phyloP scores from a whole-genome alignment of 2,329 filamentous ascomycete species.

The Fusarium annulatum region DNA sequence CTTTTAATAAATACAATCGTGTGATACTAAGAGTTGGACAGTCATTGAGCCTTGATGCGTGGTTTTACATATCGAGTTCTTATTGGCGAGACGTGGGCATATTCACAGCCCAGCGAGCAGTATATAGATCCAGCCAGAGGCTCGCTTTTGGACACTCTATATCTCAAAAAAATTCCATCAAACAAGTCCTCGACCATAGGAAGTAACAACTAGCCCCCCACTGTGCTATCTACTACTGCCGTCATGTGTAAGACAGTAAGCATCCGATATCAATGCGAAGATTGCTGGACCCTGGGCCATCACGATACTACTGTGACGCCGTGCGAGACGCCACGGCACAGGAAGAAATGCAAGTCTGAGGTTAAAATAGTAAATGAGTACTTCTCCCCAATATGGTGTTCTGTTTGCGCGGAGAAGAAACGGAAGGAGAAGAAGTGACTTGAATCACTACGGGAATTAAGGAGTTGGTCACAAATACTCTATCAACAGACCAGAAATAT shows the following conservation, averaged over 20 bases:
- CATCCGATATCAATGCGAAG: neutral
- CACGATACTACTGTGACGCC: too few relatives aligned
- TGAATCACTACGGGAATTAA: neutral
- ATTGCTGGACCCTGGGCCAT: neutral
- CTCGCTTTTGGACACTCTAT: accelerated
- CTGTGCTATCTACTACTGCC: too few relatives aligned
- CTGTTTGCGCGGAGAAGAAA: neutral
- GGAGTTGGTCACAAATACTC: neutral
- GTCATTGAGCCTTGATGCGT: too few relatives aligned
- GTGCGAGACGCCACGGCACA: neutral
- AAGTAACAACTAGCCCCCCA: accelerated
- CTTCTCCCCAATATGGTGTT: neutral
- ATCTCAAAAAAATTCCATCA: neutral
- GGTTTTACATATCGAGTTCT: too few relatives aligned
- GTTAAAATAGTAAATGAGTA: neutral
- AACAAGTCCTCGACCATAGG: neutral
- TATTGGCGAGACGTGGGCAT: too few relatives aligned
- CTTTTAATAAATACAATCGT: accelerated
- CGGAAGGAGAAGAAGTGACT: neutral
- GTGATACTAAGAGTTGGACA: accelerated
- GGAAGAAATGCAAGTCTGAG: neutral
- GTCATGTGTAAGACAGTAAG: neutral
- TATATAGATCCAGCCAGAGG: neutral
- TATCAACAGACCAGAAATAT: too few relatives aligned
- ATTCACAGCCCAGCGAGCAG: too few relatives aligned